phyloP scores from a whole-genome alignment of 345 rosid genomes.

The Limnanthes douglasii region DNA sequence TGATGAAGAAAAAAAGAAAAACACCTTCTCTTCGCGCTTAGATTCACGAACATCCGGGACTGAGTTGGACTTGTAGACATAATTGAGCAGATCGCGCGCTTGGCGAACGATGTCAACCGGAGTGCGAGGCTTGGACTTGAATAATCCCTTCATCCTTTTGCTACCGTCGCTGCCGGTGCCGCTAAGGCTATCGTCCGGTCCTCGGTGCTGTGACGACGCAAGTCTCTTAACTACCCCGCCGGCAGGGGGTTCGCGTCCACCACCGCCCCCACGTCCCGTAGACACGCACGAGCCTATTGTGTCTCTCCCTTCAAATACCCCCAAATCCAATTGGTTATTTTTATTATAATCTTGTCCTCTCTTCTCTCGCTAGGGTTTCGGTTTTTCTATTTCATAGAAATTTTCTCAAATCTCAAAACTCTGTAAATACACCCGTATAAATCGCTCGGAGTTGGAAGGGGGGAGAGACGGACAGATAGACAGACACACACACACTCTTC shows the following conservation, averaged over 20 bases:
- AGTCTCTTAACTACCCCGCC: constrained; percentile 14
- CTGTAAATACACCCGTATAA: no score
- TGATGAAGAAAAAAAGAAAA: no score
- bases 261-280: constrained; percentile 22
- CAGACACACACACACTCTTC: no score
- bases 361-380: constrained; percentile 13
- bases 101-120: constrained; percentile 75
- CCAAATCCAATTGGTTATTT: neutral
- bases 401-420: no score
- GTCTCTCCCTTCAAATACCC: neutral
- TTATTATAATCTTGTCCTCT: neutral
- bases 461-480: no score
- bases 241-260: constrained; percentile 20
- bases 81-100: constrained; percentile 76
- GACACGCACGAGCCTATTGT: constrained; percentile 29
- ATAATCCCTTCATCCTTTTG: constrained; percentile 63
- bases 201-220: constrained; percentile 15
- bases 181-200: constrained; percentile 1
- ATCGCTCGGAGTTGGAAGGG: no score
- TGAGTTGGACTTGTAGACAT: constrained; percentile 17
- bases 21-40: constrained; percentile 62
- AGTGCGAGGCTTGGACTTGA: constrained; percentile 84
- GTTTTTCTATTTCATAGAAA: no score
- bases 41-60: constrained; percentile 27
- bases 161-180: constrained; percentile 10